Base-by-base conservation (phyloP, 108 stramenopile species). In the Thalassiosira profunda region DNA sequence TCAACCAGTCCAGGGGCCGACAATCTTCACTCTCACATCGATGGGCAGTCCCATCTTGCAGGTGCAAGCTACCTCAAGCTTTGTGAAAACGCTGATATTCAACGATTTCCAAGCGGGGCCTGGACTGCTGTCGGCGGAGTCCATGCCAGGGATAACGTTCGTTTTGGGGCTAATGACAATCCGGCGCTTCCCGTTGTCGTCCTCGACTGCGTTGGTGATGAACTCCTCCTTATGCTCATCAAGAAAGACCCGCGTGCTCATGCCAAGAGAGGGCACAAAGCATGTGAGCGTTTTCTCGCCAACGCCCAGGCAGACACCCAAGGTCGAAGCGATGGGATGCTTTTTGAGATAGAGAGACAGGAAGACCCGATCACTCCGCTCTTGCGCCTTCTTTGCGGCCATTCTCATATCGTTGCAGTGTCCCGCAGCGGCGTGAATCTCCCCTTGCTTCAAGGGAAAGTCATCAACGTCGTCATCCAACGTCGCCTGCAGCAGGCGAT, bases 341-440 rank as follows among this genome's bases (percentile, higher is more conserved):
- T 70, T 49, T 31, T 81, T 73, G 1, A 98, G 66, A 64, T 80
- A 96, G 4, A 98, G 68, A 3, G 93, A 85, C 46, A 98, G 67
- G 64, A 95, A 98, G 35, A 96, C 88, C 2, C 81, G 56, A 63
- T 96, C 95, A 52, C 88, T 89, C 6, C 91, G 61, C 29, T 98
- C 97, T 64, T 93, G 92, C 1, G 97, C 95, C 53, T 90, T 89
- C 51, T 95, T 94, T 24, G 94, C 84, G 11, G 82, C 90, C 74
- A 86, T 86, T 67, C 88, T 82, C 70, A 87, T 94, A 20, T 96
- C 97, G 56, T 98, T 98, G 72, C 94, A 92, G 38, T 91, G 89
- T n/a, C 63, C 63, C 21, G 86, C 84, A 40, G 85, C 71, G 6
- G 29, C 14, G 15, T 83, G 72, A 24, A 92, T 85, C 31, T 81